phyloP scores from a whole-genome alignment of 768 basidiomycete genomes.

The Austroboletus festivus region DNA sequence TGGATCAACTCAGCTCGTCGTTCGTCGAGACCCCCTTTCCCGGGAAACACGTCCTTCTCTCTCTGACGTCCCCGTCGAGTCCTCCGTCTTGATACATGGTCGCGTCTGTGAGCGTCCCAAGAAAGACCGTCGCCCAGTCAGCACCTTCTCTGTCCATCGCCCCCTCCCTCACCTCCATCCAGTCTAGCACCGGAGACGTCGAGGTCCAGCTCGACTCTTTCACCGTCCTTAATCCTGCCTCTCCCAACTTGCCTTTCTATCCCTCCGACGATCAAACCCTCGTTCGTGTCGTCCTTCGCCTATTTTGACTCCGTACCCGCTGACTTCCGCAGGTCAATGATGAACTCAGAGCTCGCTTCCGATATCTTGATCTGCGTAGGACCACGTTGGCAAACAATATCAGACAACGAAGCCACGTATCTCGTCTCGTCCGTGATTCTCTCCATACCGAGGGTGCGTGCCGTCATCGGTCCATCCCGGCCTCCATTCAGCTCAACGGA shows the following conservation, averaged over 20 bases:
- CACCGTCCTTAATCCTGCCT: constrained; percentile 78
- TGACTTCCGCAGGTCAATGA: constrained; percentile 64
- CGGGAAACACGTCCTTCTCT: constrained; percentile 33
- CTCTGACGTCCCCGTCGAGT: constrained; percentile 69
- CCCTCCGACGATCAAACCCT: constrained; percentile 74
- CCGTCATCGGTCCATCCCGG: constrained; percentile 5
- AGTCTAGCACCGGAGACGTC: constrained; percentile 70
- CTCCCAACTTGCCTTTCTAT: constrained; percentile 70
- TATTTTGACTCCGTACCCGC: not conserved
- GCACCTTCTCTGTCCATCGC: constrained; percentile 19
- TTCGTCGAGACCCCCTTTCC: constrained; percentile 43
- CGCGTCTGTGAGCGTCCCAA: constrained; percentile 62
- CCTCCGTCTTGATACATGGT: constrained; percentile 73
- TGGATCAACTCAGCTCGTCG: constrained; percentile 77
- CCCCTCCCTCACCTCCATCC: constrained; percentile 6
- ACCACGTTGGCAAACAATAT: constrained; percentile 72
- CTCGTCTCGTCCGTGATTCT: constrained; percentile 68
- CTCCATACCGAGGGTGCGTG: constrained; percentile 70
- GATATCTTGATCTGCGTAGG: constrained; percentile 87
- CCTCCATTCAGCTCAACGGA: constrained; percentile 4
- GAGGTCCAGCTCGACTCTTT: constrained; percentile 74
- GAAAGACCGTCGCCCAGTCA: constrained; percentile 59
- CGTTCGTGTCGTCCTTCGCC: constrained; percentile 49
- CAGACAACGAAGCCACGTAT: constrained; percentile 77
- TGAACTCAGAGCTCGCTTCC: constrained; percentile 78